Base-by-base conservation (phyloP, 2,329 filamentous ascomycete species). In the Neofusicoccum parvum region DNA sequence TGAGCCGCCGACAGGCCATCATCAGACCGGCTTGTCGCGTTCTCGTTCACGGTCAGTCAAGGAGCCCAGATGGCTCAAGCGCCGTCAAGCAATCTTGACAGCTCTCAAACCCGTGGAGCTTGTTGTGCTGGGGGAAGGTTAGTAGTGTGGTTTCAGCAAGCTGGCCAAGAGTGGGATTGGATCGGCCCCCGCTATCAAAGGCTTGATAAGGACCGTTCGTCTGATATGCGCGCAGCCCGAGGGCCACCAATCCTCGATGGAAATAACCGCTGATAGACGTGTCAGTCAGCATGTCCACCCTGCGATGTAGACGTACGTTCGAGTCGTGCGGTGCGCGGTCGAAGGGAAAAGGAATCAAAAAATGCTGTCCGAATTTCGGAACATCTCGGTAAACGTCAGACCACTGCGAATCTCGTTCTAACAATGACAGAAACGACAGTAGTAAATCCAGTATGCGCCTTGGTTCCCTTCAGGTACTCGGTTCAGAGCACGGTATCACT, bases 141-240 rank as follows among this genome's bases (percentile, higher is more conserved):
- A 15, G 53, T 15, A 17, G 39, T 45, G 53, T 37, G 32, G 53
- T 58, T 45, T 43, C 53, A 59, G 54, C 41, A 59, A 59, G 54
- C 41, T 43, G 27, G 54, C 41, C 54, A 59, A 59, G 54, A 59
- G 54, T 59, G 54, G 54, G 54, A 59, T 45, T 36, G 17, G 12
- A 59, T 45, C 53, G 17, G 12, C 53, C 36, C 41, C 20, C 41
- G 54, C 54, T 46, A 45, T 59, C 54, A 36, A 56, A 27, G 46
- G 53, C 53, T 59, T 59, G 54, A 59, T 59, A 59, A 59, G 41
- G 37, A 32, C 14, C 39, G 23, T 39, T 36, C 51, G 10, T 59
- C 54, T 59, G 54, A 59, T 59, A 59, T 59, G 49, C 41, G 39
- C 51, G 17, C 54, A 59, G 54, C 54, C 54, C 39, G 39, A 45